Percentiles rank a stretch among this genome's conserved stretches.
These are phyloP conservation scores for Puya raimondii DNA, from an alignment of 176 grass and related monocot genomes.

Conservation along the genomic window DNA sequence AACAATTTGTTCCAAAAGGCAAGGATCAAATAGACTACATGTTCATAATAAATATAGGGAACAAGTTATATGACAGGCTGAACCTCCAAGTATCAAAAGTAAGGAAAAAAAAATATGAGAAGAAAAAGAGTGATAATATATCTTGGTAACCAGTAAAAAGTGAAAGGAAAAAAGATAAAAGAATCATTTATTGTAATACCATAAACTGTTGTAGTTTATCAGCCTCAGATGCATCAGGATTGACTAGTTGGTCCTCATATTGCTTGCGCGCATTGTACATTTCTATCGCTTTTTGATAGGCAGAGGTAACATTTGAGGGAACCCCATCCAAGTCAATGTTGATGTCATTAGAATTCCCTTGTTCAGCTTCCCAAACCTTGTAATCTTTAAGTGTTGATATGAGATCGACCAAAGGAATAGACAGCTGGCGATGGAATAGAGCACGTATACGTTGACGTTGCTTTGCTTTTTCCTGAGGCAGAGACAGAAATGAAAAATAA, in stretches of 20 bases:
- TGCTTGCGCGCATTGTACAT: constrained; percentile 68
- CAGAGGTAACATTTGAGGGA: constrained; percentile 52
- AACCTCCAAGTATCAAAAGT: too few relatives aligned
- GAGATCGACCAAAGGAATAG: constrained; percentile 71
- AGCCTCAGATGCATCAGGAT: constrained; percentile 34
- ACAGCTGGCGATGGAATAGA: constrained; percentile 80
- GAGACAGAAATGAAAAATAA: constrained; percentile 9
- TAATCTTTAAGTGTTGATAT: constrained; percentile 56
- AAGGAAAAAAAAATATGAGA: background rate
- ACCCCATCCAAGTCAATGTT: constrained; percentile 52
- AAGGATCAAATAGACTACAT: too few relatives aligned
- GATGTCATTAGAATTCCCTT: constrained; percentile 65
- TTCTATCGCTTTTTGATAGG: constrained; percentile 63
- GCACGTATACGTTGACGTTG: constrained; percentile 56
- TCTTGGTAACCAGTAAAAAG: too few relatives aligned
- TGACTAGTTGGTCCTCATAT: constrained; percentile 64
- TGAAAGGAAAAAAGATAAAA: constrained; percentile 3
- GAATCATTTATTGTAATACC: constrained; percentile 34
- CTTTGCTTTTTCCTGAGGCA: constrained; percentile 54
- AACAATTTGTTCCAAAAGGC: too few relatives aligned
- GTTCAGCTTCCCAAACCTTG: constrained; percentile 88
- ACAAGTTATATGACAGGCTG: too few relatives aligned
- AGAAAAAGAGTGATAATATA: background rate
- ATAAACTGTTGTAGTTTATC: constrained; percentile 62
- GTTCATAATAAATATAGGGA: too few relatives aligned